Base-by-base conservation (phyloP, 805 yeast genomes). In the Wickerhamomyces canadensis region DNA sequence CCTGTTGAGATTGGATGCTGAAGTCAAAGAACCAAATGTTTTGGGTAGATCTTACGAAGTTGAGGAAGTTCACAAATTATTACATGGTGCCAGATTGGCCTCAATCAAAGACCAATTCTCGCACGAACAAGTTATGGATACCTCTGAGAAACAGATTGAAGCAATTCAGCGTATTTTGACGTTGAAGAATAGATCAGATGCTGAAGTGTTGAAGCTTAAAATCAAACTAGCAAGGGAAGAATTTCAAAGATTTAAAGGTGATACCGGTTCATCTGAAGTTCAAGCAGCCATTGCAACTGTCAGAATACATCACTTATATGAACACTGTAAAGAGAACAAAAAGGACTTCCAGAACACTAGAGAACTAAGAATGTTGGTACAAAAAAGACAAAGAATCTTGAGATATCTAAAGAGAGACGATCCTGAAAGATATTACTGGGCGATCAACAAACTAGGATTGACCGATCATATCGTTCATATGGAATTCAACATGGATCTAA, bases 191-290 rank as follows among this genome's bases (percentile, higher is more conserved):
- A 72, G 93, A 19, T 70, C 71, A 47, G 70, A 71, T 35, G 56
- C 61, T 15, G 88, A 84, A 45, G 67, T 68, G 40, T 66, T 71
- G 51, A 74, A 76, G 46, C 57, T 75, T 47, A 83, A 86, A 21
- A 66, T 76, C 2, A 62, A 63, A 32, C 58, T 82, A 32, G 96
- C 97, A 1, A 70, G 77, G 35, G 64, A 73, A 49, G 97, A 91
- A 63, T 89, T 91, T 60, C 79, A 77, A 49, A 72, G 95, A 52
- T 70, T 73, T 45, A 87, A 80, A 32, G 96, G 95, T 37, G 98
- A 93, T 58, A 85, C 96, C 1, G 97, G 95, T 3, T 85, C 96
- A 2, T 78, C 95, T 37, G 98, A 91, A 63, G 96, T 89, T 19
- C 97, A 89, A 62, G 96, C 98, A 2, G 98, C 97, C 3, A 73